Base-by-base conservation (phyloP, 2,329 filamentous ascomycete genomes). In the Fusarium luffae region DNA sequence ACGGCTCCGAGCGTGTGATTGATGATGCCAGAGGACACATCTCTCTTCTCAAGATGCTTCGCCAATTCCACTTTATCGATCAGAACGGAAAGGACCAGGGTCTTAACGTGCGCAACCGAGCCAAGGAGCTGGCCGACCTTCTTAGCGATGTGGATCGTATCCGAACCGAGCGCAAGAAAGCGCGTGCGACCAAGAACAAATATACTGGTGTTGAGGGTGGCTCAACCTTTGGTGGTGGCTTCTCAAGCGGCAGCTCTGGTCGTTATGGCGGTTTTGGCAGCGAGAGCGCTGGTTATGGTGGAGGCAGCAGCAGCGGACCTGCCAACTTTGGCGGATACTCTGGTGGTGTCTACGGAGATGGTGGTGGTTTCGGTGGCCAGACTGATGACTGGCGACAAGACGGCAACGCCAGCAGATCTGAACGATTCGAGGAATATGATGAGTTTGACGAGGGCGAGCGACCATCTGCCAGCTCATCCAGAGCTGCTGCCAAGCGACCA, bases 71-170 rank as follows among this genome's bases (percentile, higher is more conserved):
- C 82, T 99, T 86, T 82, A 98, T 99, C 80, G 90, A 99, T 78
- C 86, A 89, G 78, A 98, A 98, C 80, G 96, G 96, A 79, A 99
- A 99, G 81, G 96, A 99, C 78, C 96, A 99, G 81, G 96, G 96
- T 66, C 89, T 99, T 81, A 99, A 99, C 77, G 96, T 99, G 63
- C 92, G 96, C 72, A 98, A 98, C 82, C 89, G 96, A 71, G 94
- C 96, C 72, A 98, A 98, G 82, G 96, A 99, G 82, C 85, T 99
- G 52, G 92, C 93, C 14, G 97, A 99, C 69, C 88, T 99, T n/a
- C 85, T 99, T 50, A 86, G 93, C 75, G 96, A 99, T 73, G 93
- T 98, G 63, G 95, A 98, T 19, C 88, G 91, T 19, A 97, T 98
- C 74, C 89, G 92, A 65, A 77, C 89, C 40, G 90, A 92, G 81